These are phyloP conservation scores for Dryas alaskensis DNA, from an alignment of 306 rosid species.

Conservation along the genomic window DNA sequence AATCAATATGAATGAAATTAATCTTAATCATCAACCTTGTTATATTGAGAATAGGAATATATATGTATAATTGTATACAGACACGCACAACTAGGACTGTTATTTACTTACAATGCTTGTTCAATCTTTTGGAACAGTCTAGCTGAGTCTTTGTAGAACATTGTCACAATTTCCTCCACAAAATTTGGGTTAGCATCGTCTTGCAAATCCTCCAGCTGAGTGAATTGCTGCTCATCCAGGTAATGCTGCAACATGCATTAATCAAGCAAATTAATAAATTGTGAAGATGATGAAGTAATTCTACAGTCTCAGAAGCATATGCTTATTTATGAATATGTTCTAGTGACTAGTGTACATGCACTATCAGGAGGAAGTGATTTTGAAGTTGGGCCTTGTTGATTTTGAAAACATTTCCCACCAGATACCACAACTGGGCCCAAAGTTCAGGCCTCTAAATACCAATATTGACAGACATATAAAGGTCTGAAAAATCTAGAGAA, in stretches of 20 bases:
- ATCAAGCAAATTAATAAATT: background rate
- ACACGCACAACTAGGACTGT: background rate
- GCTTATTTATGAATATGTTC: no score
- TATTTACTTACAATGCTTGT: slow-evolving; percentile 51
- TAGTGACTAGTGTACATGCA: no score
- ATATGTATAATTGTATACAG: background rate
- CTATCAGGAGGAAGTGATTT: no score
- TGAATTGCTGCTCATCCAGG: slow-evolving; percentile 71
- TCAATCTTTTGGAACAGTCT: slow-evolving; percentile 60
- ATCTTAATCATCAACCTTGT: background rate
- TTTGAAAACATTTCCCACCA: background rate
- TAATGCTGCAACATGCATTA: slow-evolving; percentile 42
- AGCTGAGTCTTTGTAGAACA: slow-evolving; percentile 61
- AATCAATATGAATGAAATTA: background rate
- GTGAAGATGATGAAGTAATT: background rate
- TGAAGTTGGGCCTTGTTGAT: background rate
- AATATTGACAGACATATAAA: no score
- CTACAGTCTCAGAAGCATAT: background rate
- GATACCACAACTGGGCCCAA: no score
- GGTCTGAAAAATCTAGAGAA: no score
- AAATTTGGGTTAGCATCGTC: slow-evolving; percentile 72
- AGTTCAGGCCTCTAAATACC: no score
- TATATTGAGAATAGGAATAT: background rate
- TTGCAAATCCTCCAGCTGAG: slow-evolving; percentile 73
- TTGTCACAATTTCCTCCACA: slow-evolving; percentile 71